Evolutionary conservation across 768 basidiomycete species (phyloP), one percentile per base, ranked within the genome.

Genomic region (Suillus spraguei): DNA sequence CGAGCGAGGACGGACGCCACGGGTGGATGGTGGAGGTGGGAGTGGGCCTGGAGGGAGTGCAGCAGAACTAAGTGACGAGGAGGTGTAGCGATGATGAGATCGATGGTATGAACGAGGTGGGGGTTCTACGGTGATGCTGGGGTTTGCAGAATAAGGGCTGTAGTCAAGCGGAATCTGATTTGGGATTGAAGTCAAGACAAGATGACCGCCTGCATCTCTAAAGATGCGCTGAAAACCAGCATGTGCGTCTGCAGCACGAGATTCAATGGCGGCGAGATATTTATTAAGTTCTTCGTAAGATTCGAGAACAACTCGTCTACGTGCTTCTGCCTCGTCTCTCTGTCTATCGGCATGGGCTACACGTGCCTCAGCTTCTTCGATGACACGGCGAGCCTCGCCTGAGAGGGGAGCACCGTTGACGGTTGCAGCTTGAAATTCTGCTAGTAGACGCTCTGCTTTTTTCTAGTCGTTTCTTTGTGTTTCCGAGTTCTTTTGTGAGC

Each of bases 241-340:
- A 32, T 87, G 79, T 3, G 84, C 84, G 50, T 89, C 87, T 0
- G 79, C 71, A 1, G 79, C 76, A 35, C 81, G 78, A 38, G 78
- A 44, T 47, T 87, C 85, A 64, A 85, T 62, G 59, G 74, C 67
- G 24, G 66, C 66, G 55, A 89, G 77, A 67, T 83, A 83, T 41
- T 78, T 77, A 32, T 82, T 81, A 65, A 87, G 77, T 62, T 83
- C 80, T 1, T 68, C 55, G 86, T 87, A 89, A 32, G 77, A 75
- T 22, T 86, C 82, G 28, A 78, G 71, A 42, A 86, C 63, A 61
- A 78, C 72, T 59, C 76, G 76, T 63, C 80, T 69, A 14, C 83
- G 78, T 0, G 82, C 79, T 38, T 85, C 82, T 0, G 83, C 80
- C 13, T 88, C 87, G 68, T 88, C 87, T 59, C 84, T 78, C 4